Percentiles rank a stretch among this genome's conserved stretches.
These are phyloP conservation scores for Phlegmacium glaucopus DNA, from an alignment of 768 basidiomycete species.

Conservation along the genomic window DNA sequence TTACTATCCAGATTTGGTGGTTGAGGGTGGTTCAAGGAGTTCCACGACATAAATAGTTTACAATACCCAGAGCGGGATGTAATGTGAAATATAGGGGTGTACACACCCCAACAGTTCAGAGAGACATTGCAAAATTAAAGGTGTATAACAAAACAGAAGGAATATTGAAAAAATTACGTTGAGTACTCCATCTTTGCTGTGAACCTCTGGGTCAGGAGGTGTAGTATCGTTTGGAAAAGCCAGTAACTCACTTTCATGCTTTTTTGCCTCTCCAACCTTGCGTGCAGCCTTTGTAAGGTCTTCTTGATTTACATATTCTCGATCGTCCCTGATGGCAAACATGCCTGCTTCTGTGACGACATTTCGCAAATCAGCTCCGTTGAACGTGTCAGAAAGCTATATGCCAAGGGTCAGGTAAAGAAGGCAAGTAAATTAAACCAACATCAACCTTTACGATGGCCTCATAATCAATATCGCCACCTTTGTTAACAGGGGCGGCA, in stretches of 20 bases:
- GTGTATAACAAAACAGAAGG: slow-evolving; percentile 2
- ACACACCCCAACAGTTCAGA: background rate
- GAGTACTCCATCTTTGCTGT: slow-evolving; percentile 56
- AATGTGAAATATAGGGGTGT: slow-evolving; percentile 8
- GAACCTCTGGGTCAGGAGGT: slow-evolving; percentile 8
- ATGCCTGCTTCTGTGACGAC: slow-evolving; percentile 95
- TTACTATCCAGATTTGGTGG: slow-evolving; percentile 58
- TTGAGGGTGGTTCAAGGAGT: background rate
- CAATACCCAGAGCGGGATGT: slow-evolving; percentile 12
- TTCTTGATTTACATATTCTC: slow-evolving; percentile 91
- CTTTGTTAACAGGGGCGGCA: slow-evolving; percentile 89
- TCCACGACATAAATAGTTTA: slow-evolving; percentile 13
- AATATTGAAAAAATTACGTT: slow-evolving; percentile 25
- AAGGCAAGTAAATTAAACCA: slow-evolving; percentile 1
- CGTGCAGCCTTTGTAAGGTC: slow-evolving; percentile 95
- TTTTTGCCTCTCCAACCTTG: slow-evolving; percentile 95
- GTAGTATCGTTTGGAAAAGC: background rate
- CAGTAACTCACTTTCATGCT: slow-evolving; percentile 86
- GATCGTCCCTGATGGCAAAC: slow-evolving; percentile 98
- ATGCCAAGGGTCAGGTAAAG: slow-evolving; percentile 1
- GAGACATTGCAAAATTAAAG: slow-evolving; percentile 2
- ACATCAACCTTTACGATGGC: slow-evolving; percentile 86
- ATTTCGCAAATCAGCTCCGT: slow-evolving; percentile 95
- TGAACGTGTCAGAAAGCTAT: slow-evolving; percentile 87
- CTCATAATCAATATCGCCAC: slow-evolving; percentile 95